Conservation (phyloP, 768 basidiomycete genomes). For the Phaeotremella fagi region DNA sequence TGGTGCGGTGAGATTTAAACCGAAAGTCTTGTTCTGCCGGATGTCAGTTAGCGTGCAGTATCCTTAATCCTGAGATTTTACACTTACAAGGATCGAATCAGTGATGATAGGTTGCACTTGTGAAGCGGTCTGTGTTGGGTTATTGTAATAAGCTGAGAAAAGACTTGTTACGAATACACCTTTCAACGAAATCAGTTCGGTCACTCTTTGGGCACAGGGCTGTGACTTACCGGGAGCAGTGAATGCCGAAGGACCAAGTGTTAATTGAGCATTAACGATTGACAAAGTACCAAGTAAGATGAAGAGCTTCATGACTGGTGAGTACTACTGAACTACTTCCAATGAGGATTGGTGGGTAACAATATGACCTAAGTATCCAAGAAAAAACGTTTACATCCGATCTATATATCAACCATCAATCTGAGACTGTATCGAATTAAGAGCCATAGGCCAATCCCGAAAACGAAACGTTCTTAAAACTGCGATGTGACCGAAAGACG, state of each 20-base stretch:
- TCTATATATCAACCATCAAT: too few relatives aligned
- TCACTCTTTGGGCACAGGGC: neutral
- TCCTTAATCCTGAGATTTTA: neutral
- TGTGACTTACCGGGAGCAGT: conserved; percentile 5
- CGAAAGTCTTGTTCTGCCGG: conserved; percentile 52
- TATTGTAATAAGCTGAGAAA: conserved; percentile 65
- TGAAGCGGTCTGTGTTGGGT: conserved; percentile 64
- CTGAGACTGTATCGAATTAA: too few relatives aligned
- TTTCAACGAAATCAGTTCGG: too few relatives aligned
- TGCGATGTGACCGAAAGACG: too few relatives aligned
- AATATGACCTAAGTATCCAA: too few relatives aligned
- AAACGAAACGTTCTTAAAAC: too few relatives aligned
- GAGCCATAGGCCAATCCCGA: too few relatives aligned
- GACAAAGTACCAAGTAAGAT: neutral
- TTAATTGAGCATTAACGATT: neutral
- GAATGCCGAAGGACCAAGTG: conserved; percentile 6
- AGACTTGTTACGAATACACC: conserved; percentile 32
- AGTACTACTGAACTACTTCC: too few relatives aligned
- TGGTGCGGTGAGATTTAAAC: conserved; percentile 62
- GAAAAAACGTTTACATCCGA: too few relatives aligned
- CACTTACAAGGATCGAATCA: conserved; percentile 61
- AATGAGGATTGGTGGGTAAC: too few relatives aligned
- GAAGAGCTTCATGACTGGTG: neutral
- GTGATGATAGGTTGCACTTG: conserved; percentile 74
- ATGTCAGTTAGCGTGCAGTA: neutral